These are phyloP conservation scores for Lactuca sativa DNA, from an alignment of 129 eudicot genomes.

Conservation along the genomic window DNA sequence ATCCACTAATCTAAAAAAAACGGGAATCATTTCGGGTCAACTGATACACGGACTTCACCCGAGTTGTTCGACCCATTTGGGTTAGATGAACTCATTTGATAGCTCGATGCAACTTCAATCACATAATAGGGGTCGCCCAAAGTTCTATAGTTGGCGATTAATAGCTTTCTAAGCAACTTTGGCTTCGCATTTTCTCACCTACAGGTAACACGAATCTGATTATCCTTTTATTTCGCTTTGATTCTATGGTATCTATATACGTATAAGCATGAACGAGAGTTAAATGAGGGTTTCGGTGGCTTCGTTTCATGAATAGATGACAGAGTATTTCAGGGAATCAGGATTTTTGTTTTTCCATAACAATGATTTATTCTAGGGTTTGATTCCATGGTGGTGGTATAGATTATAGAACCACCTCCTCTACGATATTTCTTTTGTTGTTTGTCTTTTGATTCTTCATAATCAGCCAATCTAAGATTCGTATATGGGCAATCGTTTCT, in stretches of 20 bases:
- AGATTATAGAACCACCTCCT: not conserved
- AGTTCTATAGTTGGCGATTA: constrained; percentile 1
- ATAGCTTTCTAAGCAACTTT: constrained; percentile 9
- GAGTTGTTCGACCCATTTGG: not conserved
- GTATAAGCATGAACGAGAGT: constrained; percentile 7
- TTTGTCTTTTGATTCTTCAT: not conserved
- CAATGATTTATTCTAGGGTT: constrained; percentile 3
- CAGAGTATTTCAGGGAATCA: not conserved
- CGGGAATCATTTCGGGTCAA: not conserved
- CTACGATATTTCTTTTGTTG: not conserved
- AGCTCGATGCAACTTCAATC: not conserved
- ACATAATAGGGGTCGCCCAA: not conserved
- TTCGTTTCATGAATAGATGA: not conserved
- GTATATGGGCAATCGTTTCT: not conserved
- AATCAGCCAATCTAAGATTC: not conserved
- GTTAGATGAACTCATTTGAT: not conserved
- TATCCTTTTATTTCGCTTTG: not conserved
- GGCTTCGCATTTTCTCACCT: not conserved
- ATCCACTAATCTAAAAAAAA: no score
- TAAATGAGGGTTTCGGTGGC: constrained; percentile 16
- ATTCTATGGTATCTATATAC: not conserved
- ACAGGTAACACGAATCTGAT: not conserved
- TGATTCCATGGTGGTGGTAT: not conserved
- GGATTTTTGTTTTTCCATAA: not conserved
- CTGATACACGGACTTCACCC: not conserved